These are phyloP conservation scores for Crithidia acanthocephali DNA, from an alignment of 208 protist genomes.

Conservation along the genomic window DNA sequence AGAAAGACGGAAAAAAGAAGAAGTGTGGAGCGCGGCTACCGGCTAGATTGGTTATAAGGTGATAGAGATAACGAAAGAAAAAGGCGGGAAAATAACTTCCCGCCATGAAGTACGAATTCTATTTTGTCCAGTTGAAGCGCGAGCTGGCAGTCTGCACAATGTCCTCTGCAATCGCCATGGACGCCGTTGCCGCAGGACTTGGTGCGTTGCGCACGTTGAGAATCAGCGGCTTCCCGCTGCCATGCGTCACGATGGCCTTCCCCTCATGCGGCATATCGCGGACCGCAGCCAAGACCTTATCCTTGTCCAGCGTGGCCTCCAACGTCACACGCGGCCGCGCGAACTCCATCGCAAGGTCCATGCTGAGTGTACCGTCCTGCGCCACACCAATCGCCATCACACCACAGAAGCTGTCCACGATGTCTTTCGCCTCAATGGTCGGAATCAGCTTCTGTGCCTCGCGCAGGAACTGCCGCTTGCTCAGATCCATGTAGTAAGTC, in stretches of 20 bases:
- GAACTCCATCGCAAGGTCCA: conserved; percentile 84
- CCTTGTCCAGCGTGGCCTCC: conserved; percentile 35
- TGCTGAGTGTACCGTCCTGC: conserved; percentile 54
- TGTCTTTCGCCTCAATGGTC: conserved; percentile 58
- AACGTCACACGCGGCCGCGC: conserved; percentile 61
- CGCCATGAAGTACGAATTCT: neutral
- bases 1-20: neutral
- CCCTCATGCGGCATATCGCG: conserved; percentile 17
- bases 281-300: conserved; percentile 52
- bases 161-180: conserved; percentile 87
- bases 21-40: neutral
- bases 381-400: conserved; percentile 77
- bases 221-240: conserved; percentile 51
- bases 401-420: conserved; percentile 76
- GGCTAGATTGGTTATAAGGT: neutral
- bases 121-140: conserved; percentile 65
- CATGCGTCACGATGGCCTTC: conserved; percentile 1
- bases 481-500: conserved; percentile 78
- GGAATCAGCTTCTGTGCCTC: conserved; percentile 81
- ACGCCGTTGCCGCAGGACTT: conserved; percentile 86
- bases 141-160: conserved; percentile 65
- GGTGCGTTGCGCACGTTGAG: conserved; percentile 92
- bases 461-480: conserved; percentile 54
- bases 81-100: neutral
- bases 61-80: neutral